A percentile compares a stretch with the other conserved stretches of the same genome.
These are phyloP conservation scores for Hypsizygus marmoreus DNA, from an alignment of 768 basidiomycete genomes.

Conservation along the genomic window DNA sequence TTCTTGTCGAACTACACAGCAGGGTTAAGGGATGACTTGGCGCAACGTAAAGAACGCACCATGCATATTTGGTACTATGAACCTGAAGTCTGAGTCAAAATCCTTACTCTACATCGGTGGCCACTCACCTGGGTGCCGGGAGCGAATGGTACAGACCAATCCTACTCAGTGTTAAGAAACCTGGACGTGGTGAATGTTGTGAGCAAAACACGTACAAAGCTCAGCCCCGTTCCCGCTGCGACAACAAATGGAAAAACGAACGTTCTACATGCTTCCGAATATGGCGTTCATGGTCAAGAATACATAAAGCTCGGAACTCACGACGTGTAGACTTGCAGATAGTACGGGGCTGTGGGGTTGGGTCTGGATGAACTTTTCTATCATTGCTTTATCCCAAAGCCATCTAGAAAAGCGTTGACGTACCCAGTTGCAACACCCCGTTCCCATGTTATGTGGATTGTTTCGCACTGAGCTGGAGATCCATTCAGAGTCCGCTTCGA, in stretches of 20 bases:
- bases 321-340: conserved; percentile 64
- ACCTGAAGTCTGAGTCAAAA: background rate
- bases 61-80: conserved; percentile 67
- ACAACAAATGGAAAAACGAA: conserved; percentile 56
- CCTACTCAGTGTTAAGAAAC: conserved; percentile 31
- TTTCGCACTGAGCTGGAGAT: conserved; percentile 44
- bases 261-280: conserved; percentile 30
- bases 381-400: conserved; percentile 1
- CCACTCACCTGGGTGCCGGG: conserved; percentile 54
- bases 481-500: no score
- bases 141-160: conserved; percentile 59
- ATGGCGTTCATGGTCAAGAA: background rate
- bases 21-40: background rate
- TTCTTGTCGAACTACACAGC: conserved; percentile 51
- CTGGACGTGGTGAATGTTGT: background rate
- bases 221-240: conserved; percentile 44
- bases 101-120: background rate
- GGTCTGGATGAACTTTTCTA: conserved; percentile 38
- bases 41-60: conserved; percentile 33
- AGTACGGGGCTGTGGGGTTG: conserved; percentile 57
- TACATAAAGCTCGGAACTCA: conserved; percentile 28
- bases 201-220: conserved; percentile 41
- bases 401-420: conserved; percentile 5
- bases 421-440: conserved; percentile 43
- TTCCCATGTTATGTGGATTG: conserved; percentile 43